phyloP scores from a whole-genome alignment of 2,329 filamentous ascomycete genomes.

The Neonectria coccinea region DNA sequence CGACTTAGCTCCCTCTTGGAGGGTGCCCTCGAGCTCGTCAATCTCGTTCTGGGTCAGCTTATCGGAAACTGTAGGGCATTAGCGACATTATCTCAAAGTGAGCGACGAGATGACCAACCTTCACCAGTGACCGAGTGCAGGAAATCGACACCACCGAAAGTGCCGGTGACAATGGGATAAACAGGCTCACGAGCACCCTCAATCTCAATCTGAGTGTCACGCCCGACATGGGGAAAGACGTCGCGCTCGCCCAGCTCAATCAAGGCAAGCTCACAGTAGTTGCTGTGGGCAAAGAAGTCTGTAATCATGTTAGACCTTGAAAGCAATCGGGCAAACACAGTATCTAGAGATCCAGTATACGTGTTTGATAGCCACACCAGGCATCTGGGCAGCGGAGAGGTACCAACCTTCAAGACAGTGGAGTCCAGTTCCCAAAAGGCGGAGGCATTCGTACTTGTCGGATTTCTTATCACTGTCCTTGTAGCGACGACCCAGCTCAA shows the following conservation, averaged over 20 bases:
- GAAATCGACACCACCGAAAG: constrained; percentile 95
- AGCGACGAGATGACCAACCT: constrained; percentile 52
- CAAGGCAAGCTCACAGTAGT: constrained; percentile 89
- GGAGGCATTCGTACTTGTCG: constrained; percentile 89
- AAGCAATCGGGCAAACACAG: neutral
- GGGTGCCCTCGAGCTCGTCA: constrained; percentile 86
- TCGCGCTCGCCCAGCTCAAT: constrained; percentile 86
- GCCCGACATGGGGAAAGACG: constrained; percentile 89
- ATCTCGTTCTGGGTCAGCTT: constrained; percentile 93
- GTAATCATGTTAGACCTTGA: constrained; percentile 26
- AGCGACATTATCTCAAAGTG: constrained; percentile 18
- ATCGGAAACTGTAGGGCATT: constrained; percentile 72
- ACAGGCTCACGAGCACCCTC: constrained; percentile 74
- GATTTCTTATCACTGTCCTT: constrained; percentile 65
- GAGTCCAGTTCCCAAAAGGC: constrained; percentile 86
- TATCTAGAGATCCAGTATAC: neutral
- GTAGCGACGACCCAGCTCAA: constrained; percentile 84
- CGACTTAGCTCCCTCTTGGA: constrained; percentile 71
- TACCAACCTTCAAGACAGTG: constrained; percentile 83
- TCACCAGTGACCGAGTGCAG: constrained; percentile 85
- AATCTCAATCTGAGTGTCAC: constrained; percentile 76
- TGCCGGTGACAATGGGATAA: constrained; percentile 88
- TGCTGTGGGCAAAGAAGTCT: constrained; percentile 94
- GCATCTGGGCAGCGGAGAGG: neutral
- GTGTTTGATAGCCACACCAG: neutral